A percentile compares a stretch with the other conserved stretches of the same genome.
These are phyloP conservation scores for Aphanocladium album DNA, from an alignment of 2,329 filamentous ascomycete species.

Conservation along the genomic window DNA sequence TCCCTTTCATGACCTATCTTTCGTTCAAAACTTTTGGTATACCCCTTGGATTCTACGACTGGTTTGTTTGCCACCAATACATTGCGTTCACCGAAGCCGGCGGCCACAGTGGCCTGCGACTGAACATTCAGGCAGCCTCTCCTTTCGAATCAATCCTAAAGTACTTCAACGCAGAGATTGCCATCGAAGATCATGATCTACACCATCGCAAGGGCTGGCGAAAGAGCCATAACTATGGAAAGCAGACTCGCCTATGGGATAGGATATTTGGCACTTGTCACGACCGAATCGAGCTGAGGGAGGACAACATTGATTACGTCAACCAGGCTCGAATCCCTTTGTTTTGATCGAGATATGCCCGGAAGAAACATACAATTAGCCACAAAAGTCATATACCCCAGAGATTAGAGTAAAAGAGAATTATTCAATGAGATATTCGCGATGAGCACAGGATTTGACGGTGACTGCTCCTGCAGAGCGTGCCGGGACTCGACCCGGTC, in stretches of 20 bases:
- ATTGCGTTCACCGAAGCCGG: slow-evolving; percentile 33
- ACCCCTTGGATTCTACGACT: slow-evolving; percentile 40
- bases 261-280: slow-evolving; percentile 29
- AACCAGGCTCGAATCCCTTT: slow-evolving; percentile 17
- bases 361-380: background rate
- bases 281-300: slow-evolving; percentile 28
- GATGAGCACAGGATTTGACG: too few species aligned
- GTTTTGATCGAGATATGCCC: background rate
- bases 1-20: slow-evolving; percentile 33
- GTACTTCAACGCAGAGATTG: slow-evolving; percentile 28
- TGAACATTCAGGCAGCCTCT: slow-evolving; percentile 28
- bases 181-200: slow-evolving; percentile 31
- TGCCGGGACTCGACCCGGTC: too few species aligned
- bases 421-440: too few species aligned
- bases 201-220: slow-evolving; percentile 27
- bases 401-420: too few species aligned
- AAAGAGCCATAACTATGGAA: slow-evolving; percentile 31
- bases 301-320: slow-evolving; percentile 26
- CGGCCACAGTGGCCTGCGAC: slow-evolving; percentile 32
- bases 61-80: slow-evolving; percentile 41
- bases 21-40: slow-evolving; percentile 27
- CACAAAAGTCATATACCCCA: background rate
- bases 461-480: too few species aligned
- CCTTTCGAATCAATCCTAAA: slow-evolving; percentile 28
- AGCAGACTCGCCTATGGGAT: slow-evolving; percentile 32